Base-by-base conservation (phyloP, 2,329 filamentous ascomycete species). In the Pseudopithomyces maydicus region DNA sequence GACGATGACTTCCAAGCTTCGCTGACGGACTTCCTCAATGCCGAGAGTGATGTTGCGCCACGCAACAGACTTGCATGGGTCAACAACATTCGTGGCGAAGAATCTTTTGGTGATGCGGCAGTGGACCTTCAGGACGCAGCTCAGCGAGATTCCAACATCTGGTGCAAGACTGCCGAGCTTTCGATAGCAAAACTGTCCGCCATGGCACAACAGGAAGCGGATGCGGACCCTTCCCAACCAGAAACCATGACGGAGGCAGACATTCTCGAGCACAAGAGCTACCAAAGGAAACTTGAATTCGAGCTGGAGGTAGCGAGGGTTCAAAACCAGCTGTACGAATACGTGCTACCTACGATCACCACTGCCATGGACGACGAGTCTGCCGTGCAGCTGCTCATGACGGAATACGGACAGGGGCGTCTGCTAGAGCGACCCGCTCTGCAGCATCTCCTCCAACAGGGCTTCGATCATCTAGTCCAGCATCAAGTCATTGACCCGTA, bases 141-240 rank as follows among this genome's bases (percentile, higher is more conserved):
- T 19, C 82, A 83, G 48, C 85, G 87, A 52, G 93, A 97, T 74
- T 84, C 86, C 51, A 89, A 93, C 66, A 78, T 95, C 3, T 98
- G 94, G 94, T 92, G 87, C 77, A 96, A 96, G 79, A 95, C 96
- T 75, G 90, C 97, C 33, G 90, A 98, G 76, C 80, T 98, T 23
- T 96, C 92, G 57, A 82, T 99, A 38, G 90, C 91, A 35, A 98
- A 97, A 76, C 82, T 99, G n/a, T 73, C 78, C 22, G 66, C 80
- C 52, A 77, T 97, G 63, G 68, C 67, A 52, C 65, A 67, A 44
- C 57, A 70, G 22, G 65, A 74, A 91, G 91, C 15, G 85, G 65
- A 61, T 14, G 15, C 47, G 2, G 35, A 43, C n/a, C 15, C 14
- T 29, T 54, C 62, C 10, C 59, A 56, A 14, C 19, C 87, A 38